These are phyloP conservation scores for Symbiodinium pilosum DNA, from an alignment of 73 alveolate genomes.

Conservation along the genomic window DNA sequence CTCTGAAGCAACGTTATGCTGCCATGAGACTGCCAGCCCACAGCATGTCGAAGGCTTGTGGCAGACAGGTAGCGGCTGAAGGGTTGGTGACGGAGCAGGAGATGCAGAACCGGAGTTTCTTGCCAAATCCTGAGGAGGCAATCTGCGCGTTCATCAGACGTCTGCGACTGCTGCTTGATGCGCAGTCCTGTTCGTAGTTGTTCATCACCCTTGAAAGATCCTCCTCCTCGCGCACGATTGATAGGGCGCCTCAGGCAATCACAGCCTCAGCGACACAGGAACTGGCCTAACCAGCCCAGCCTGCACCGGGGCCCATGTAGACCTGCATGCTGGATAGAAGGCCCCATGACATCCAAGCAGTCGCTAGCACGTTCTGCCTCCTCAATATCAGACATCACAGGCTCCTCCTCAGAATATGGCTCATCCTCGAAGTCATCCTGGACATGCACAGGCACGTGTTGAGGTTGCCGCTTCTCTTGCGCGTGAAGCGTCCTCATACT, in stretches of 20 bases:
- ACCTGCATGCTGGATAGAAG: neutral
- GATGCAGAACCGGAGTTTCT: conserved; percentile 38
- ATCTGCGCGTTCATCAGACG: neutral
- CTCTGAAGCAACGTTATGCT: neutral
- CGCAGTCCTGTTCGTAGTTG: conserved; percentile 64
- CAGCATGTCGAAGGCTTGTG: neutral
- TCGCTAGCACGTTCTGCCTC: conserved; percentile 14
- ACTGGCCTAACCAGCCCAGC: neutral
- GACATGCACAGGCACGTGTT: no score
- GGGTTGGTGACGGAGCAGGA: conserved; percentile 73
- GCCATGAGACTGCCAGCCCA: neutral
- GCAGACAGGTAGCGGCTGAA: conserved; percentile 28
- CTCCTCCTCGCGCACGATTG: conserved; percentile 80
- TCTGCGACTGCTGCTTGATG: neutral
- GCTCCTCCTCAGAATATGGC: conserved; percentile 59
- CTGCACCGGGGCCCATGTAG: conserved; percentile 92
- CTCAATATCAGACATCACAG: conserved; percentile 73
- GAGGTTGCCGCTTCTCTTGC: no score
- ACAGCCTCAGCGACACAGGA: neutral
- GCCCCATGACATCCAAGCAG: no score
- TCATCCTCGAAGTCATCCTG: conserved; percentile 75
- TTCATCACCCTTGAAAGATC: conserved; percentile 78
- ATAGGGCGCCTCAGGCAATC: conserved; percentile 48
- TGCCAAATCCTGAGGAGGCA: neutral
- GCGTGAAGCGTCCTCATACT: conserved; percentile 66